Evolutionary conservation across 1,284 basidiomycete species (phyloP), one percentile per base, ranked within the genome.

Genomic region (Neonothopanus nambi): DNA sequence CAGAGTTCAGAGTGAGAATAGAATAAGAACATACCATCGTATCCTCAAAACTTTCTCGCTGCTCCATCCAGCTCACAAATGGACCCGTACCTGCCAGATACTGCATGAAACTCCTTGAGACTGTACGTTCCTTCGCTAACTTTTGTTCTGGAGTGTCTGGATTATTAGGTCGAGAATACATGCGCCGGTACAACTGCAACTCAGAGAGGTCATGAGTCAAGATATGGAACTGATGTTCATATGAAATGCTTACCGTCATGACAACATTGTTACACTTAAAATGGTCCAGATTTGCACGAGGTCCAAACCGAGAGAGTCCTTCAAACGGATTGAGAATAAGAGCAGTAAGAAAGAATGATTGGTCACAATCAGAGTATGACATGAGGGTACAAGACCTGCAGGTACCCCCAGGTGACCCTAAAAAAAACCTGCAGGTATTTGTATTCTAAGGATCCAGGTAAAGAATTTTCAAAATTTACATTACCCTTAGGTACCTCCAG

Each of bases 261-360:
- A 67, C 23, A 8, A 66, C 26, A 1, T 54, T 58, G 24, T 63
- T 58, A 20, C 59, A 55, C 9, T 56, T 63, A 28, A 67, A 61
- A 1, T 36, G 56, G 52, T 54, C 63, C 20, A 65, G 28, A 6
- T 49, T 54, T n/a, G 65, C 63, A 21, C 59, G 55, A 18, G 61
- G 59, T 2, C 67, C 62, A 55, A 67, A 68, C 18, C 51, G 52
- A n/a, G 52, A 55, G 46, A 66, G 13, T 15, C 55, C 52, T 40
- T 66, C 57, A 20, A 54, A 66, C 7, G 58, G 63, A 44, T 65
- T 63, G 3, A 65, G 57, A 3, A 68, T 57, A 8, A 66, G 55
- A 8, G 60, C 57, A n/a, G 37, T 13, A 12, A 54, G 8, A 36
- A 54, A 49, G 37, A 54, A 39, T 20, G 39, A 26, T 37, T 54